Evolutionary conservation across 495 filamentous ascomycete genomes (phyloP).

Genomic region (Daldinia caldariorum): DNA sequence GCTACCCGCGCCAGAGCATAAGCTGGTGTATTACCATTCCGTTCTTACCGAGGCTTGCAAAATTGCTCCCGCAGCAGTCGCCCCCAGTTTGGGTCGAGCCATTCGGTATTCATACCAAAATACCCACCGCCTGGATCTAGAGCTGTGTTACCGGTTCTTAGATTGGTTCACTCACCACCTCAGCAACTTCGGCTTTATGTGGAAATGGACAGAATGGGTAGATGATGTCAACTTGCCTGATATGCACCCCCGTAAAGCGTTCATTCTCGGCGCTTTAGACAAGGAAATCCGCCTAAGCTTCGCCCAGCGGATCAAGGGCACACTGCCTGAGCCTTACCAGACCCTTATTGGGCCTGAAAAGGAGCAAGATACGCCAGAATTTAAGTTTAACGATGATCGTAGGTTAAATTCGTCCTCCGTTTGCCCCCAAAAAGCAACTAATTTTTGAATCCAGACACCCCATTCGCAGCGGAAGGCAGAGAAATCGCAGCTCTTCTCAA

Average conservation of each 20-base stretch:
- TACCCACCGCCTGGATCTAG: slow-evolving; percentile 82
- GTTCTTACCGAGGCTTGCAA: slow-evolving; percentile 95
- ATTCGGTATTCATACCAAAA: slow-evolving; percentile 90
- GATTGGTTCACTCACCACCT: slow-evolving; percentile 99
- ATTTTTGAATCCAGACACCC: slow-evolving; percentile 65
- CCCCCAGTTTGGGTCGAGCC: slow-evolving; percentile 91
- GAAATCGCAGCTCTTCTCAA: slow-evolving; percentile 81
- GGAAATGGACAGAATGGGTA: slow-evolving; percentile 99
- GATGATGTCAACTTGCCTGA: slow-evolving; percentile 82
- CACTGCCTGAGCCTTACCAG: slow-evolving; percentile 86
- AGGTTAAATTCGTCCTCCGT: slow-evolving; percentile 48
- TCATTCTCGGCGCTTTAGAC: slow-evolving; percentile 88
- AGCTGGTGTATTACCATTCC: slow-evolving; percentile 94
- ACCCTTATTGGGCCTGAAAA: slow-evolving; percentile 83
- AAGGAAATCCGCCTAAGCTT: slow-evolving; percentile 98
- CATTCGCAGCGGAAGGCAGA: slow-evolving; percentile 80
- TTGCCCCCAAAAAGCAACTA: slow-evolving; percentile 12
- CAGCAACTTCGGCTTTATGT: slow-evolving; percentile 98
- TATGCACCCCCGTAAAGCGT: slow-evolving; percentile 88
- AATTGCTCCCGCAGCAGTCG: slow-evolving; percentile 92
- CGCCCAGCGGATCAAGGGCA: slow-evolving; percentile 93
- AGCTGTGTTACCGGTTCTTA: slow-evolving; percentile 85
- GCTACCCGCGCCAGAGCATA: slow-evolving; percentile 88
- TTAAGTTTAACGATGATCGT: slow-evolving; percentile 88
- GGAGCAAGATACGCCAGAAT: slow-evolving; percentile 92